Percentiles rank a stretch among this genome's conserved stretches.
Conservation (phyloP, 2,329 filamentous ascomycete species). For the Waltergamsia citrina region DNA sequence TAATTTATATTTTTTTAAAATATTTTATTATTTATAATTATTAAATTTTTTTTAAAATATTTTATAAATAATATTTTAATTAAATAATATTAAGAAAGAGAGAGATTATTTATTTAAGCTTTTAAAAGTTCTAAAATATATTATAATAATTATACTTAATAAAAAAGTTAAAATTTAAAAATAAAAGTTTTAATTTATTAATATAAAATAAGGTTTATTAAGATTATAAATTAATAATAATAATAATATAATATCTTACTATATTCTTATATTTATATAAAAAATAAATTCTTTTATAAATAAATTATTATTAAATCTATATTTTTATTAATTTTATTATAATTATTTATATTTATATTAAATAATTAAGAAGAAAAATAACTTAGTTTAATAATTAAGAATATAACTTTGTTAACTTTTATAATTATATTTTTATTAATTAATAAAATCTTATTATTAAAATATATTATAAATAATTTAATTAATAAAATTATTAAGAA, state of each 20-base stretch:
- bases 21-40: background rate
- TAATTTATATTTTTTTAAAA: no score
- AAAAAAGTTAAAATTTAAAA: background rate
- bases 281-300: no score
- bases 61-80: no score
- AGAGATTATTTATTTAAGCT: background rate
- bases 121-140: background rate
- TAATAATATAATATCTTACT: constrained; percentile 3
- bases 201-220: background rate
- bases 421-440: background rate
- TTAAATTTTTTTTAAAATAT: background rate
- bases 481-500: no score
- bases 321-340: background rate
- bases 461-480: background rate
- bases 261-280: constrained; percentile 2
- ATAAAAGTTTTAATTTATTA: background rate
- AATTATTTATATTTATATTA: constrained; percentile 1
- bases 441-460: background rate
- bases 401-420: background rate
- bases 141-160: constrained; percentile 1
- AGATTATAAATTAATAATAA: background rate
- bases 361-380: no score
- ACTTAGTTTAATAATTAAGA: no score
- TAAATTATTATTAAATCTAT: no score
- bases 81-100: no score